Conservation (phyloP, 345 rosid species). For the Populus pruinosa region DNA sequence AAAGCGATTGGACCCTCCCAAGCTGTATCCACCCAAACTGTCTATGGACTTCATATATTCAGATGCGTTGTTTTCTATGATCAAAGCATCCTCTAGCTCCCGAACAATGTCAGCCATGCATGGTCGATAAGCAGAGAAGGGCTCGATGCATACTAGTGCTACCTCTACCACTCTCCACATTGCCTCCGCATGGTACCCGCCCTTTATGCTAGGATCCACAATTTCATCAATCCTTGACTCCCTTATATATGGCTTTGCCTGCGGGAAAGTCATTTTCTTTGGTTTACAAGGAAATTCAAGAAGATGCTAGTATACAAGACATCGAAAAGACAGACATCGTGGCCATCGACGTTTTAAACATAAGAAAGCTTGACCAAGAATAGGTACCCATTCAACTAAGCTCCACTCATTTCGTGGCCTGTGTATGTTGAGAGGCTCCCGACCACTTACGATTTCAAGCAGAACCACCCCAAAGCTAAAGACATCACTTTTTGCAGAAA, state of each 20-base stretch:
- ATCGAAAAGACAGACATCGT: too few relatives aligned
- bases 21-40: constrained; percentile 54
- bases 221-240: constrained; percentile 69
- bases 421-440: constrained; percentile 64
- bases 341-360: too few relatives aligned
- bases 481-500: constrained; percentile 69
- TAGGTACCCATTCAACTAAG: constrained; percentile 71
- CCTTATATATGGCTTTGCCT: constrained; percentile 63
- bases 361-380: neutral
- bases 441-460: constrained; percentile 59
- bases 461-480: constrained; percentile 72
- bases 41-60: constrained; percentile 74
- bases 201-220: constrained; percentile 62
- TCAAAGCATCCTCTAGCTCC: constrained; percentile 67
- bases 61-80: constrained; percentile 74
- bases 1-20: constrained; percentile 51
- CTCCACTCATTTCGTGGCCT: constrained; percentile 70
- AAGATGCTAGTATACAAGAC: neutral
- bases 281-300: neutral
- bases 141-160: constrained; percentile 63
- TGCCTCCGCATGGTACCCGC: constrained; percentile 68
- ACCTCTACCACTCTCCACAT: constrained; percentile 79
- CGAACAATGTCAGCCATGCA: constrained; percentile 59
- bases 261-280: constrained; percentile 19
- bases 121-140: constrained; percentile 56